A percentile compares a stretch with the other conserved stretches of the same genome.
These are phyloP conservation scores for Aspergillus incahuasiensis DNA, from an alignment of 495 filamentous ascomycete species.

Conservation along the genomic window DNA sequence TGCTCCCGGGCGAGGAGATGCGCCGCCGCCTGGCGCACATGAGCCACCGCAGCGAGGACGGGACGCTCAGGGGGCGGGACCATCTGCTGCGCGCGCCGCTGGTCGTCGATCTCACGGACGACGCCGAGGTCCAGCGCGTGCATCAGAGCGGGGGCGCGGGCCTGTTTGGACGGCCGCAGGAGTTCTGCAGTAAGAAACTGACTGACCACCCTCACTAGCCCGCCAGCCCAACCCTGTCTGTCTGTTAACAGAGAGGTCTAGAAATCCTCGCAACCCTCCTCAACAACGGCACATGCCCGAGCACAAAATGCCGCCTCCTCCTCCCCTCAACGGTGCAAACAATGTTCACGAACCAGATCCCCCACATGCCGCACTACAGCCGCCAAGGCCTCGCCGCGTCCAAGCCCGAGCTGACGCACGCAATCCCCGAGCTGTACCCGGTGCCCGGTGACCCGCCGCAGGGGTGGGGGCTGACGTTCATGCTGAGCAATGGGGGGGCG, in stretches of 20 bases:
- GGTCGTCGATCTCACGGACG: constrained; percentile 25
- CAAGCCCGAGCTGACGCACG: constrained; percentile 8
- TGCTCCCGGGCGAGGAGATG: constrained; percentile 54
- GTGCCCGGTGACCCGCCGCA: constrained; percentile 42
- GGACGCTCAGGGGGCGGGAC: constrained; percentile 37
- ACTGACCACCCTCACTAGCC: no score
- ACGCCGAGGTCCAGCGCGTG: constrained; percentile 20
- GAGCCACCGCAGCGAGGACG: constrained; percentile 39
- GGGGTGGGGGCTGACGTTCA: constrained; percentile 58
- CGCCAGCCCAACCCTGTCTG: background rate
- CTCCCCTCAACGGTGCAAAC: constrained; percentile 45
- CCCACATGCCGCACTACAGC: constrained; percentile 46
- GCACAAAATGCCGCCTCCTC: constrained; percentile 45
- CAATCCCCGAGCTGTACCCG: constrained; percentile 11
- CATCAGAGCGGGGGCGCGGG: constrained; percentile 54
- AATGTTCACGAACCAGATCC: constrained; percentile 62
- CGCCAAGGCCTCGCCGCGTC: constrained; percentile 24
- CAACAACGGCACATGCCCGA: constrained; percentile 47
- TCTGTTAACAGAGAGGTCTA: background rate
- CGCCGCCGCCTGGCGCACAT: constrained; percentile 45
- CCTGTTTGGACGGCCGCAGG: constrained; percentile 47
- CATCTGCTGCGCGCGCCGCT: constrained; percentile 46
- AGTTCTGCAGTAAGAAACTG: constrained; percentile 53
- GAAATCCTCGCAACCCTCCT: constrained; percentile 45
- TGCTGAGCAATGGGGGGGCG: constrained; percentile 28